Evolutionary conservation across 169 alveolate species (phyloP), one percentile per base, ranked within the genome.

Genomic region (Toxoplasma gondii): DNA sequence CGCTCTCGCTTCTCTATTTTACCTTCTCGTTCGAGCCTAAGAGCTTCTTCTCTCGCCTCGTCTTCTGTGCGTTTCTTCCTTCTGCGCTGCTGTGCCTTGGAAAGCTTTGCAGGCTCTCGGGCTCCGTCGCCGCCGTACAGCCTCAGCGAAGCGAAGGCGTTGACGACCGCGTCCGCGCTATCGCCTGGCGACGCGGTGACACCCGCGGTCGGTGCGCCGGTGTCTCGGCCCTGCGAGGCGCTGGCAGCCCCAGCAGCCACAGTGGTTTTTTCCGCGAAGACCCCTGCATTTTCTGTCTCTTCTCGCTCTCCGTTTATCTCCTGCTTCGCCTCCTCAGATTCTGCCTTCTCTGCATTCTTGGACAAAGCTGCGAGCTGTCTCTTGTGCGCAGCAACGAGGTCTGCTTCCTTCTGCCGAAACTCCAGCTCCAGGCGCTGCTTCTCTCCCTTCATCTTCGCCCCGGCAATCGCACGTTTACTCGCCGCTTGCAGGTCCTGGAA

Each of bases 71-170:
- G 74, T 27, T 64, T 64, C 74, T 64, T 64, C n/a, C 74, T 64
- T 64, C 74, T 16, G 4, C 74, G 74, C 74, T 64, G 74, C 74
- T 64, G 74, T 7, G 74, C 74, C 74, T 64, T 64, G 34, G 74
- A 64, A 4, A 64, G 74, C 74, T 19, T 64, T 4, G 74, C 74
- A 27, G 74, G 74, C 74, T 64, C 74, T 7, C 74, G 74, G 74
- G 74, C 31, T 7, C 74, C 74, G 34, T 64, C 74, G 74, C 74
- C 74, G 74, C 74, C 74, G 74, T 64, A 64, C n/a, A 64, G 74
- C 34, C 74, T 16, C 74, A 64, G 74, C 24, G 74, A 64, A 16
- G 24, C 74, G 74, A 64, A 64, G 74, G 74, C 29, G 74, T 64
- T 64, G 34, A 64, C 74, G 22, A 64, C 74, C 74, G 74, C 74